phyloP scores from a whole-genome alignment of 371 early-diverging fungal genomes.

The Rhizopus delemar region DNA sequence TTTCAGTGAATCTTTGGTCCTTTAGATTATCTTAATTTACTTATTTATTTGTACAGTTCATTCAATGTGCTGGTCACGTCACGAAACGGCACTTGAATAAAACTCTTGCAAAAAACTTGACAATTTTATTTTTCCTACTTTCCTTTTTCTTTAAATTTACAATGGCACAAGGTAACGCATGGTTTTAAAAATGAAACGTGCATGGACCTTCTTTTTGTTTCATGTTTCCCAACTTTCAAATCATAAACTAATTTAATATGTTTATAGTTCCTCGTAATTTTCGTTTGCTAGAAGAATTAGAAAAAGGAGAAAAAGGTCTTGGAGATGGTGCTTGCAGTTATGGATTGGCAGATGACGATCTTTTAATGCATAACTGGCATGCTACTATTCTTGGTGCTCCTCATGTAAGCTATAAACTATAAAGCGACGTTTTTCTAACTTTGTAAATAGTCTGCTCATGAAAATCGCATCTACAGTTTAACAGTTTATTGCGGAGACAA shows the following conservation, averaged over 20 bases:
- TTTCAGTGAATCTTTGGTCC: no score
- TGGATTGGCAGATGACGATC: conserved; percentile 88
- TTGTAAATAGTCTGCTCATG: conserved; percentile 77
- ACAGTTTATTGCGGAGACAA: conserved; percentile 79
- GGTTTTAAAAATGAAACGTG: background rate
- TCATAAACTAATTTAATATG: background rate
- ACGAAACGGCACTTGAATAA: conserved; percentile 2
- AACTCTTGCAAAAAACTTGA: background rate
- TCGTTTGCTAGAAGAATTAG: conserved; percentile 94
- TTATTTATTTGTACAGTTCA: no score
- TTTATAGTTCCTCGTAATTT: conserved; percentile 92
- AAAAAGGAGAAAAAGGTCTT: conserved; percentile 96
- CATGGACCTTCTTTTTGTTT: background rate
- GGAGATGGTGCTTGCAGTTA: conserved; percentile 94
- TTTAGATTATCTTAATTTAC: no score
- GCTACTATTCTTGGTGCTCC: conserved; percentile 96
- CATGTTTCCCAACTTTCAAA: background rate
- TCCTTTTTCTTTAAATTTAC: conserved; percentile 7
- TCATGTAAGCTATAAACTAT: conserved; percentile 61
- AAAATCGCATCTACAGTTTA: conserved; percentile 92
- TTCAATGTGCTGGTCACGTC: background rate
- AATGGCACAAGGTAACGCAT: conserved; percentile 21
- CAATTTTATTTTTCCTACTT: conserved; percentile 9
- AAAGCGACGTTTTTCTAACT: background rate
- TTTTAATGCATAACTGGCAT: conserved; percentile 85